Conservation (phyloP, 2,329 filamentous ascomycete species). For the Stagonosporopsis rhizophila region DNA sequence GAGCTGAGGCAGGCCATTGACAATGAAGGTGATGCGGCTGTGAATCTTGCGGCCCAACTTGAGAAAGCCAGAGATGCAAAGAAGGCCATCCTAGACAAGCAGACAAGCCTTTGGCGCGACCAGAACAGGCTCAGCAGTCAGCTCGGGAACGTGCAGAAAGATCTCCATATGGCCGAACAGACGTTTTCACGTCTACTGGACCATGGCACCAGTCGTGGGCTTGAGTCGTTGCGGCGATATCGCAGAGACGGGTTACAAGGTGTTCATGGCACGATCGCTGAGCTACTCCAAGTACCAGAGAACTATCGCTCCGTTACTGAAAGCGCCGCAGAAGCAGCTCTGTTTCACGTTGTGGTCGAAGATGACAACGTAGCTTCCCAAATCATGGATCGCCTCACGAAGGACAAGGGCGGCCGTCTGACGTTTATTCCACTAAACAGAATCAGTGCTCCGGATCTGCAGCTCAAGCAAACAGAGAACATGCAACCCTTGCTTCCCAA, state of each 20-base stretch:
- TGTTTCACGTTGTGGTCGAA: constrained; percentile 97
- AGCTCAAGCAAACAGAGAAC: constrained; percentile 85
- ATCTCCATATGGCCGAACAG: constrained; percentile 78
- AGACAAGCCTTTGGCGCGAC: constrained; percentile 86
- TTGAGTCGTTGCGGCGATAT: constrained; percentile 84
- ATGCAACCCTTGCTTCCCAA: constrained; percentile 87
- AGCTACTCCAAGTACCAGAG: constrained; percentile 87
- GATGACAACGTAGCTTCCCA: constrained; percentile 85
- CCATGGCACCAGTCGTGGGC: constrained; percentile 80
- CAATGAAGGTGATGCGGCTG: constrained; percentile 77
- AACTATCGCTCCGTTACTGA: constrained; percentile 88
- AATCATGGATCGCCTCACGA: constrained; percentile 79
- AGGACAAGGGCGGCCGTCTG: constrained; percentile 80
- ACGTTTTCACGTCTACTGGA: constrained; percentile 87
- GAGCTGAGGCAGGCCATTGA: constrained; percentile 75
- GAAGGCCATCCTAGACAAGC: constrained; percentile 82
- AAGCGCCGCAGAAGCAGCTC: constrained; percentile 86
- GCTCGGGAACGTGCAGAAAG: constrained; percentile 75
- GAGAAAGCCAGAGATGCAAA: constrained; percentile 78
- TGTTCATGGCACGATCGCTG: constrained; percentile 90
- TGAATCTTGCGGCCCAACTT: constrained; percentile 74
- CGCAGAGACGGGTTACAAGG: constrained; percentile 82
- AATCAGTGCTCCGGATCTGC: constrained; percentile 72
- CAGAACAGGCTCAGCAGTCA: constrained; percentile 85
- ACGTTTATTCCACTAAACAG: constrained; percentile 95